These are phyloP conservation scores for Amanita jacksonii DNA, from an alignment of 768 basidiomycete genomes.

Conservation along the genomic window DNA sequence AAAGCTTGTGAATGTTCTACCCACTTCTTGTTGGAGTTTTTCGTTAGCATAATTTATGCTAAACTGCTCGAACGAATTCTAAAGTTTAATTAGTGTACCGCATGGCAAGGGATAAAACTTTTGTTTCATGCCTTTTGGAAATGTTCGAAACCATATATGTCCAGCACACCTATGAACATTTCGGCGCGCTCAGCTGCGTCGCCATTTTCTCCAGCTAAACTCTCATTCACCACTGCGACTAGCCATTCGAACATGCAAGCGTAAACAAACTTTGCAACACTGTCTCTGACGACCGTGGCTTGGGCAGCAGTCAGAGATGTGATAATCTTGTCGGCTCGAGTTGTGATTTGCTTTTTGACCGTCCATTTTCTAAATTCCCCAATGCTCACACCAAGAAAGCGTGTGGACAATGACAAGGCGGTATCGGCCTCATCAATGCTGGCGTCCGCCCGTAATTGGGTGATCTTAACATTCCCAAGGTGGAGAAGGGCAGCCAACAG, in stretches of 20 bases:
- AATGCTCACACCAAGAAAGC: slow-evolving; percentile 82
- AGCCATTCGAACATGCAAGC: slow-evolving; percentile 99
- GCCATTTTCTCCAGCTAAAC: slow-evolving; percentile 89
- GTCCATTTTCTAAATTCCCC: slow-evolving; percentile 99
- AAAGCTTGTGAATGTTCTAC: slow-evolving; percentile 11
- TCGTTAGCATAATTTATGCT: slow-evolving; percentile 99
- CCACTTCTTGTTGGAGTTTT: slow-evolving; percentile 92
- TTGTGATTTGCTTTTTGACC: slow-evolving; percentile 93
- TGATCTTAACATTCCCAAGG: slow-evolving; percentile 95
- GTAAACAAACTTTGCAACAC: slow-evolving; percentile 97
- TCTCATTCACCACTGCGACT: slow-evolving; percentile 95
- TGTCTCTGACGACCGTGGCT: slow-evolving; percentile 90
- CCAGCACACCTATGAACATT: slow-evolving; percentile 98
- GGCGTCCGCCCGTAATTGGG: slow-evolving; percentile 72
- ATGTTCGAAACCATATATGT: slow-evolving; percentile 97
- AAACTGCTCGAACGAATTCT: slow-evolving; percentile 96
- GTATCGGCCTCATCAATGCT: slow-evolving; percentile 76
- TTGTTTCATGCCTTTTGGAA: slow-evolving; percentile 69
- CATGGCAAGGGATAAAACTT: no score
- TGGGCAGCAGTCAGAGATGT: slow-evolving; percentile 79
- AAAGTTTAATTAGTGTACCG: slow-evolving; percentile 12
- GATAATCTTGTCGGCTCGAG: slow-evolving; percentile 92
- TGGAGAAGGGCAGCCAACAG: slow-evolving; percentile 89
- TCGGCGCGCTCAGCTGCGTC: slow-evolving; percentile 85
- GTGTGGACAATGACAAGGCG: slow-evolving; percentile 70